Base-by-base conservation (phyloP, 306 rosid species). In the Comarum palustre region DNA sequence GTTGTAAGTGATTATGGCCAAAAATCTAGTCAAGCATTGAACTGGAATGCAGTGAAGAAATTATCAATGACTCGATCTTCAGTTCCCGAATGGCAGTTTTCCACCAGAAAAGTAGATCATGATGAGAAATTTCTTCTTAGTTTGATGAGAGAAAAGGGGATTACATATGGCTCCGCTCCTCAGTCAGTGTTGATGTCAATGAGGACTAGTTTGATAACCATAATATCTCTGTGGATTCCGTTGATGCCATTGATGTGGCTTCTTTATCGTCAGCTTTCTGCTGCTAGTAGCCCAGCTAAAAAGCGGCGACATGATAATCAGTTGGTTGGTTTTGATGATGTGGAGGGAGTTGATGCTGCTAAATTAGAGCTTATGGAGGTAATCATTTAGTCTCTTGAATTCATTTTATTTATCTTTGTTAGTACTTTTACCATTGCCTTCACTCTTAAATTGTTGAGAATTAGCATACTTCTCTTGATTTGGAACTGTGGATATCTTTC, bases 301-400 rank as follows among this genome's bases (percentile, higher is more conserved):
- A 94, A 89, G 91, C 89, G 78, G 73, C 79, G 72, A 73, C 90
- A 89, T 4, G 77, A 88, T 59, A 77, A 81, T 51, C 95, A 86
- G 76, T 77, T 80, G 46, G 88, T 91, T 75, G 97, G 97, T 22
- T 94, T 94, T 63, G 97, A 91, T 64, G 98, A 94, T 34, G 98
- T 94, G 24, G 95, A 94, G 82, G 98, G 98, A 60, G 98, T 94
- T 64, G 96, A 94, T 85, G 77, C 86, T 69, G 97, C 97, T 13
- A 94, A 94, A 85, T 83, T 87, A 67, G 98, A 94, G 81, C 96
- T 94, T 72, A 78, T 91, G 95, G 98, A 94, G 98, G 98, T 94
- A 86, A 77, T 20, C 41, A 66, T 73, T 70, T 75, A 36, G 22
- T 71, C 43, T 19, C 46, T 61, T 45, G 58, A 32, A 73, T 66